A percentile compares a stretch with the other conserved stretches of the same genome.
These are phyloP conservation scores for Stagonosporopsis chrysanthemi DNA, from an alignment of 2,329 filamentous ascomycete species.

Conservation along the genomic window DNA sequence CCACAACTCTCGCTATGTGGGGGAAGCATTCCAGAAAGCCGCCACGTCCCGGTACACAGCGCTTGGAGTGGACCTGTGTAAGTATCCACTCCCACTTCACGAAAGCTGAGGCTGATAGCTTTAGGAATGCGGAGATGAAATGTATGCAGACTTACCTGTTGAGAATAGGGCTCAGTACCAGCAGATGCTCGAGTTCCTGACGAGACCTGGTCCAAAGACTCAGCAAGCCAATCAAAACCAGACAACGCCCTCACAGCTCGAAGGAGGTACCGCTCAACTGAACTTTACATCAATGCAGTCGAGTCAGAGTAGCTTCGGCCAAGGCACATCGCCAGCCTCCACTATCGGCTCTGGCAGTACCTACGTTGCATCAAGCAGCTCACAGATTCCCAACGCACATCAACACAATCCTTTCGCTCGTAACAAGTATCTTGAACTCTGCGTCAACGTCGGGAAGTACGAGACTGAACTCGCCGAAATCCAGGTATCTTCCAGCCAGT, in stretches of 20 bases:
- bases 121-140: slow-evolving; percentile 10
- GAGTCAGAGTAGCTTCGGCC: background rate
- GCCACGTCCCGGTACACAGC: background rate
- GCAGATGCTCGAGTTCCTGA: slow-evolving; percentile 9
- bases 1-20: background rate
- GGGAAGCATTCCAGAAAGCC: background rate
- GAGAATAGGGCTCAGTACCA: background rate
- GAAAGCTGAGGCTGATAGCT: background rate
- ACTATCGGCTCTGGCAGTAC: slow-evolving; percentile 1
- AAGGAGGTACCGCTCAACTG: background rate
- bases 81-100: background rate
- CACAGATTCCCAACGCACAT: background rate
- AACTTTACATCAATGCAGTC: background rate
- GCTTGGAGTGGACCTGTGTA: slow-evolving; percentile 10
- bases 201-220: background rate
- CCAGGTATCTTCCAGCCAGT: slow-evolving; percentile 3
- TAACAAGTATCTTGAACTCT: slow-evolving; percentile 15
- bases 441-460: slow-evolving; percentile 14
- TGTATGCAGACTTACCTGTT: slow-evolving; percentile 3
- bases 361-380: background rate
- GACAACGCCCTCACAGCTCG: slow-evolving; percentile 1
- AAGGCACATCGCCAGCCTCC: background rate
- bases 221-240: background rate
- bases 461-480: slow-evolving; percentile 19
- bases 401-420: background rate